These are phyloP conservation scores for Chalara sp. DNA, from an alignment of 2,329 filamentous ascomycete genomes.

Conservation along the genomic window DNA sequence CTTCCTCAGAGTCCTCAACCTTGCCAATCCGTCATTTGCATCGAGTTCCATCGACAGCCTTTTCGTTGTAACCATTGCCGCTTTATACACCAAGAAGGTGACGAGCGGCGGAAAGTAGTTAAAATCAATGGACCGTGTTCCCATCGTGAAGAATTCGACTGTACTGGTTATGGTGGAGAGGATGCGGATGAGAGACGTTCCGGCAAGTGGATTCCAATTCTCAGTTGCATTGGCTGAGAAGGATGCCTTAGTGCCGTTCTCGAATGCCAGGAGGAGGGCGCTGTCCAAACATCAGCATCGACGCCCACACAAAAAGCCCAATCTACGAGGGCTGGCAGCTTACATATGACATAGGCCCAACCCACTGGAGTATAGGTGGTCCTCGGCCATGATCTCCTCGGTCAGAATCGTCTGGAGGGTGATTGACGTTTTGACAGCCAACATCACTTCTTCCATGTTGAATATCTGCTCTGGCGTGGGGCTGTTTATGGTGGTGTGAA, in stretches of 20 bases:
- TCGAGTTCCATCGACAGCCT: constrained; percentile 8
- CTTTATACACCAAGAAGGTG: constrained; percentile 13
- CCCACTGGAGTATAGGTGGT: constrained; percentile 6
- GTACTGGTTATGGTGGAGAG: constrained; percentile 7
- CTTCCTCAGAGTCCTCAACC: constrained; percentile 9
- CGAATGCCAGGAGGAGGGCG: constrained; percentile 12
- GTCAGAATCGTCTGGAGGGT: constrained; percentile 10
- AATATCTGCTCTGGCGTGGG: constrained; percentile 7
- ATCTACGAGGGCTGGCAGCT: constrained; percentile 3
- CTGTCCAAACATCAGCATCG: constrained; percentile 10
- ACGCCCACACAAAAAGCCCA: background rate
- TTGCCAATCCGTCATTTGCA: constrained; percentile 5
- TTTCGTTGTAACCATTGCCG: constrained; percentile 10
- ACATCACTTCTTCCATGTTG: constrained; percentile 12
- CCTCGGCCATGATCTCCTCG: constrained; percentile 6
- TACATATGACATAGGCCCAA: constrained; percentile 11
- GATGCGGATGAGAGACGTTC: constrained; percentile 3
- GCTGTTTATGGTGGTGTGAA: constrained; percentile 10
- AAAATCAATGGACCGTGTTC: constrained; percentile 7
- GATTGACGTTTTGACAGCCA: constrained; percentile 8
- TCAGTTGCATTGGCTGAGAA: constrained; percentile 1
- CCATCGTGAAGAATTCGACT: constrained; percentile 8
- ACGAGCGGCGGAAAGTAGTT: constrained; percentile 11
- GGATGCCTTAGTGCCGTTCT: constrained; percentile 12
- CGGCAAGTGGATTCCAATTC: constrained; percentile 6